Conservation (phyloP, 2,329 filamentous ascomycete species). For the Phialocephala sp. region DNA sequence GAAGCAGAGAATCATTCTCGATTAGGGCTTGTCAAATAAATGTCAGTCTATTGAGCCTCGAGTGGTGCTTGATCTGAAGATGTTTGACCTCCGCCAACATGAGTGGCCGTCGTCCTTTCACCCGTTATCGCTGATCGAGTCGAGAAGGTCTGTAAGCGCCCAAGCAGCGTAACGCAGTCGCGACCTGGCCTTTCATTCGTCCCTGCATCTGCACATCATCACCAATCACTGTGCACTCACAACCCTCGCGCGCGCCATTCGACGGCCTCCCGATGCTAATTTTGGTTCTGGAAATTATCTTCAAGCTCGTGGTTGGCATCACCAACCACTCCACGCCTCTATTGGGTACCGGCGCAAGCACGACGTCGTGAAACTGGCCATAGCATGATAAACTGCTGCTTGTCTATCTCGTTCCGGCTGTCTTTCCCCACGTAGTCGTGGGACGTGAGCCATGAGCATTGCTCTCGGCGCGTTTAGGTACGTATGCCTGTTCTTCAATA, state of each 20-base stretch:
- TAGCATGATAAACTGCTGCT: constrained; percentile 31
- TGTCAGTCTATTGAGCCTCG: constrained; percentile 5
- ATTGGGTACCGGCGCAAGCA: constrained; percentile 26
- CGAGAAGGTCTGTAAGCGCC: constrained; percentile 19
- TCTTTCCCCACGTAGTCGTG: constrained; percentile 13
- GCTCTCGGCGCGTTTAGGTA: constrained; percentile 27
- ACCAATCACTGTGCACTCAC: constrained; percentile 24
- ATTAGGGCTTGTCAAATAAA: not conserved
- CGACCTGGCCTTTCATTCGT: constrained; percentile 21
- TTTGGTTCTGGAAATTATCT: constrained; percentile 32
- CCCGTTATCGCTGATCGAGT: not conserved
- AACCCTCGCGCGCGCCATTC: constrained; percentile 34
- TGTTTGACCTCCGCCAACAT: not conserved
- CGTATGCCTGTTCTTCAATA: constrained; percentile 18
- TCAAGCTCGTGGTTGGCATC: constrained; percentile 26
- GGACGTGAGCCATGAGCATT: constrained; percentile 6
- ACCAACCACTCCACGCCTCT: not conserved
- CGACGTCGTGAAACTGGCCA: constrained; percentile 22
- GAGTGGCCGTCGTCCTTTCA: constrained; percentile 2
- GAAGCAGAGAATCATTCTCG: not conserved
- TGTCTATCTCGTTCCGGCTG: constrained; percentile 8
- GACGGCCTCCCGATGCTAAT: constrained; percentile 30
- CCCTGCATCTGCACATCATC: constrained; percentile 21
- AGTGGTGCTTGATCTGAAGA: not conserved
- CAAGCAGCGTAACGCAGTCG: constrained; percentile 8